phyloP scores from a whole-genome alignment of 257 asterid genomes.

The Solanum pennellii region DNA sequence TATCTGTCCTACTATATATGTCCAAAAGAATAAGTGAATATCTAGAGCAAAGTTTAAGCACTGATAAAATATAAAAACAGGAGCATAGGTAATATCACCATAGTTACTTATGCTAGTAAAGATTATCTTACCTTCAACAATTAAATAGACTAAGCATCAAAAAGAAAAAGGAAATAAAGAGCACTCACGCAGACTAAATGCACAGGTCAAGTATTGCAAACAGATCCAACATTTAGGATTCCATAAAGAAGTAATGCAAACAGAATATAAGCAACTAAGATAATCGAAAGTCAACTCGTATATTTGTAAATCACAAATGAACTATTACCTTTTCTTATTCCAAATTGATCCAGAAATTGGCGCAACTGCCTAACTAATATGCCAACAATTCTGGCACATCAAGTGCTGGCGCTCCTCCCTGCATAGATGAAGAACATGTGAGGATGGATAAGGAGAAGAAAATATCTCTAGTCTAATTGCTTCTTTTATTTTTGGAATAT shows the following conservation, averaged over 20 bases:
- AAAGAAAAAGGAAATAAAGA: background rate
- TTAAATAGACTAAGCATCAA: background rate
- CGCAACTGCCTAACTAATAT: constrained; percentile 75
- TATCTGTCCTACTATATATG: background rate
- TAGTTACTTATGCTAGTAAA: background rate
- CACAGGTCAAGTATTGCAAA: background rate
- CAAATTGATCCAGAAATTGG: constrained; percentile 82
- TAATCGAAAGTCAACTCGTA: background rate
- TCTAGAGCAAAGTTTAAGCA: background rate
- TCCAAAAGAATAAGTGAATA: background rate
- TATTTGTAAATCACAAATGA: background rate
- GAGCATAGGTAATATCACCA: background rate
- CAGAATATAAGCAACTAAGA: background rate
- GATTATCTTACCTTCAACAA: background rate
- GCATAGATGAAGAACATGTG: background rate
- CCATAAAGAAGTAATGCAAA: background rate
- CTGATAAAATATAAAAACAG: background rate
- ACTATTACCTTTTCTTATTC: constrained; percentile 62
- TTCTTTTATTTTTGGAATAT: background rate
- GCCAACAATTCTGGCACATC: constrained; percentile 88
- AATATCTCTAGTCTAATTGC: background rate
- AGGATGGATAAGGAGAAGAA: background rate
- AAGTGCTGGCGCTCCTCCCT: constrained; percentile 86
- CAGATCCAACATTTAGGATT: background rate
- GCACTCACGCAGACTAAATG: background rate